phyloP scores from a whole-genome alignment of 1,284 basidiomycete genomes.

The Xerocomus minutiporus region DNA sequence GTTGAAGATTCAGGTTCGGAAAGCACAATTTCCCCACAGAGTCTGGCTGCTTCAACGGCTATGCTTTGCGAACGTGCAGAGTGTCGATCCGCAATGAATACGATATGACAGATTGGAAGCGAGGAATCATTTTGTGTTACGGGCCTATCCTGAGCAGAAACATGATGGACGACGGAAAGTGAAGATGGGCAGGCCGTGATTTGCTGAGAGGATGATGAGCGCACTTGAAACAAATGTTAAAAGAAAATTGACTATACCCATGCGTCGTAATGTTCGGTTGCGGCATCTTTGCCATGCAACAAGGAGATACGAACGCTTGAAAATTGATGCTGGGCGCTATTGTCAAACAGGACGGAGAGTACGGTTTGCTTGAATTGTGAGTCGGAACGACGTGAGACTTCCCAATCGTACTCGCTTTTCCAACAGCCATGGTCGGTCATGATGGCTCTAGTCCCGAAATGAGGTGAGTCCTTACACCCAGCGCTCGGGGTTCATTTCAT shows the following conservation, averaged over 20 bases:
- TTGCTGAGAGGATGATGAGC: background rate
- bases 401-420: slow-evolving; percentile 11
- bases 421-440: background rate
- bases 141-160: background rate
- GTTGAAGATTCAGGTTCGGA: background rate
- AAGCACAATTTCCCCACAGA: slow-evolving; percentile 5
- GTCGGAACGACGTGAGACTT: background rate
- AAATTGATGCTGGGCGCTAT: slow-evolving; percentile 7
- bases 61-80: slow-evolving; percentile 1
- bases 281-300: background rate
- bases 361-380: background rate
- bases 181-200: background rate
- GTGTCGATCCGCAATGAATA: slow-evolving; percentile 2
- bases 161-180: background rate
- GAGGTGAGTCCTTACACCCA: background rate
- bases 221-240: background rate
- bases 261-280: background rate
- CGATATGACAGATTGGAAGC: slow-evolving; percentile 5
- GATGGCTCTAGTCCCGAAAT: background rate
- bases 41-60: background rate
- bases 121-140: background rate
- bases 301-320: slow-evolving; percentile 7
- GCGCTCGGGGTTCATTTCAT: background rate
- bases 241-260: background rate
- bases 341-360: slow-evolving; percentile 7